Evolutionary conservation across 2,329 filamentous ascomycete species (phyloP), one percentile per base, ranked within the genome.

Genomic region (Ascochyta clinopodiicola): DNA sequence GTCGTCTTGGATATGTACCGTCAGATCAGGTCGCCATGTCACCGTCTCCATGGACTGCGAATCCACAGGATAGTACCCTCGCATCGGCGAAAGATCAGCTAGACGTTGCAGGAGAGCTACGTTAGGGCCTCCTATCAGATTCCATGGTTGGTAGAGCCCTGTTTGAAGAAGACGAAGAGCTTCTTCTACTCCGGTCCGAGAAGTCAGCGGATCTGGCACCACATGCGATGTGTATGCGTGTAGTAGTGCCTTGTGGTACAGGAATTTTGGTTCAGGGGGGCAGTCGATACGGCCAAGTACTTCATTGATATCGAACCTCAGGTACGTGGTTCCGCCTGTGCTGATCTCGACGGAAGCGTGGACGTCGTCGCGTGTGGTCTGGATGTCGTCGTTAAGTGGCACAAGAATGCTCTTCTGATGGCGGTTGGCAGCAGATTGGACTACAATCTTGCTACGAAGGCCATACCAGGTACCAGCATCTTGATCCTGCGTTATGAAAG

Each of bases 151-250:
- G 31, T 79, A 82, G 1, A 72, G 70, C 0, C 80, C 83, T 0
- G 84, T 84, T 2, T 69, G 62, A 0, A 89, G 71, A 25, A 77
- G 79, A 2, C 78, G 70, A 0, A 86, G 55, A 0, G 85, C 81
- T 67, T 88, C 86, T 63, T 90, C 87, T 0, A 79, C 81, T 0
- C 88, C 88, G 0, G 85, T 89, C 0, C 80, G 77, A 0, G 79
- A 74, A 0, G 86, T 89, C 0, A 90, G 75, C 0, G 77, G 71
- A 63, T 90, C 88, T 0, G 84, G 81, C 0, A 89, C 32, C 0
- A 81, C 62, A 29, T 81, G 84, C 0, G 86, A 87, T 0, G 87
- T 90, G 4, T 80, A 71, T 0, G 86, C 87, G 63, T 90, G 87
- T 1, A 86, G 68, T 4, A 80, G 69, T 0, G 85, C 86, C 61